Evolutionary conservation across 192 early-diverging fungal species (phyloP), one percentile per base, ranked within the genome.

Genomic region (Ambispora gerdemannii): DNA sequence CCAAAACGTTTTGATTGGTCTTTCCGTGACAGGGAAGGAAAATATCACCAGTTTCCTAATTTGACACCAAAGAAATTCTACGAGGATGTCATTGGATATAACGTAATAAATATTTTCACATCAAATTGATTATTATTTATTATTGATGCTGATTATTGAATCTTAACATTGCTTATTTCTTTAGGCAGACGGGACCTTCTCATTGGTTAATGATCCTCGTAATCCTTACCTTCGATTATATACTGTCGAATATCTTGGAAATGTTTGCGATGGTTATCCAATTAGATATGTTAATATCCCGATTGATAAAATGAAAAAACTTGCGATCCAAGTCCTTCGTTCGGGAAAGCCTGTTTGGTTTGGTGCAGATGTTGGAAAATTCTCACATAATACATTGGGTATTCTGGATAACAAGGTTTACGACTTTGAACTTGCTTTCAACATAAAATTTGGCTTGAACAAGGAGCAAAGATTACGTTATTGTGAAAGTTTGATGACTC

Each of bases 401-500:
- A 77, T 86, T 53, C 74, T 91, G 76, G 91, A 91, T 70, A 72
- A 80, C 20, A 76, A 85, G 34, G 66, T 87, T 4, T 83, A 83
- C 66, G 87, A 91, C 68, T 91, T 88, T 67, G 78, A 86, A 55
- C 58, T 87, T 0, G 88, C 81, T 3, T 92, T 92, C 74, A 80
- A 85, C 67, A 64, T 90, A 62, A 77, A 70, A 13, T 84, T 89
- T 58, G 74, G 76, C 0, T 60, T 86, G 75, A 83, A 75, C 66
- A 92, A 92, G 75, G 88, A 80, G 20, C 77, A 92, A 67, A 83
- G 91, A 20, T 73, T 92, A 65, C 71, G 88, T 70, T 87, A 88
- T 60, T 86, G 86, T 53, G 89, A 92, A 62, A 86, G 84, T 62
- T 31, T 82, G 64, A 92, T 92, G 88, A 92, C 91, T 10, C 91